phyloP scores from a whole-genome alignment of 2,329 filamentous ascomycete species.

The Triangularia verruculosa region DNA sequence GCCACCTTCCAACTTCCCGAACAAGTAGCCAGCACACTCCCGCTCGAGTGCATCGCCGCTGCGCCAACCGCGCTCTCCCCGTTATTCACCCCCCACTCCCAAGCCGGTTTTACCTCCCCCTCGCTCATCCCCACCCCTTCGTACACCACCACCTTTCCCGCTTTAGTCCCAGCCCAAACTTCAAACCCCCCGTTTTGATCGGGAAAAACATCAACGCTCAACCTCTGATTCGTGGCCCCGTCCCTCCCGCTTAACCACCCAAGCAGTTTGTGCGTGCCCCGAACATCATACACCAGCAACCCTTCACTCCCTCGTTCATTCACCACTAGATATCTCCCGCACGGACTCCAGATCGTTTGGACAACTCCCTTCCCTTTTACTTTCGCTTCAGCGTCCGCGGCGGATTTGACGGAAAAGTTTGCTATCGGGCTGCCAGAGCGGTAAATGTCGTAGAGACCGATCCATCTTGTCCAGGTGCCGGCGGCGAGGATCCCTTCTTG shows the following conservation, averaged over 20 bases:
- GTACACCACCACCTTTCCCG: constrained; percentile 57
- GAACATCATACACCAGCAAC: constrained; percentile 61
- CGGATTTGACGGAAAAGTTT: constrained; percentile 57
- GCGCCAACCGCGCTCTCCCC: constrained; percentile 46
- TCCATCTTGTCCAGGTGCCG: constrained; percentile 61
- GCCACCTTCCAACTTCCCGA: constrained; percentile 50
- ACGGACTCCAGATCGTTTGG: constrained; percentile 60
- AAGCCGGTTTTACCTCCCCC: constrained; percentile 44
- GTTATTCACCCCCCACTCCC: constrained; percentile 48
- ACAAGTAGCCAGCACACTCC: constrained; percentile 55
- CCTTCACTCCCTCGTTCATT: constrained; percentile 57
- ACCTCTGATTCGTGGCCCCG: constrained; percentile 53
- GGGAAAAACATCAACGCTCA: constrained; percentile 54
- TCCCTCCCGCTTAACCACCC: constrained; percentile 50
- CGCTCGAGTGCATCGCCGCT: constrained; percentile 50
- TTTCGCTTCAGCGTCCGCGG: constrained; percentile 46
- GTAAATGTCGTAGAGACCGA: constrained; percentile 61
- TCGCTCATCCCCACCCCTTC: constrained; percentile 50
- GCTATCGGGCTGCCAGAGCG: constrained; percentile 51
- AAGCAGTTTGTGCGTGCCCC: constrained; percentile 56
- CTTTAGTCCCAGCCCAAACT: constrained; percentile 58
- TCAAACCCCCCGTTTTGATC: constrained; percentile 47
- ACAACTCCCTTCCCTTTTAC: constrained; percentile 61
- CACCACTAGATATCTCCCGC: constrained; percentile 60
- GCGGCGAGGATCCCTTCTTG: constrained; percentile 50